Evolutionary conservation across 75 land plant species (phyloP).

Genomic region (Pseudotsuga menziesii): DNA sequence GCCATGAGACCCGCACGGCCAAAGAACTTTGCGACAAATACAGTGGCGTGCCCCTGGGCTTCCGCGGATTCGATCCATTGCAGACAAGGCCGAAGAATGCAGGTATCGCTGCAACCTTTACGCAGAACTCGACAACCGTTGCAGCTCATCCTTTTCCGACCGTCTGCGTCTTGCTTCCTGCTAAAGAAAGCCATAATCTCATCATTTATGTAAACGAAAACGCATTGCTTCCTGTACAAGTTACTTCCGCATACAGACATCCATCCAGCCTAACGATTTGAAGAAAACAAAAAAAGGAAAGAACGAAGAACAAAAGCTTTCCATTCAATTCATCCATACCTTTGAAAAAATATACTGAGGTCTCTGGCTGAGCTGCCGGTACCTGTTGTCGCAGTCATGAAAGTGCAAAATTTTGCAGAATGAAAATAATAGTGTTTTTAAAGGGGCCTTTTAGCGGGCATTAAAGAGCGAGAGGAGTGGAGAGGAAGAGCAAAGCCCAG

Average conservation of each 20-base stretch:
- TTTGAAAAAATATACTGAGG: background rate
- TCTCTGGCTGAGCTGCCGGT: background rate
- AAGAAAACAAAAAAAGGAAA: background rate
- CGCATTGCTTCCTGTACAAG: background rate
- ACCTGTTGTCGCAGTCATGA: constrained; percentile 7
- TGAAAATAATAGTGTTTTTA: background rate
- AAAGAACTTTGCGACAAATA: constrained; percentile 90
- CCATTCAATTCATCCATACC: background rate
- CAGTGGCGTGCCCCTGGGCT: constrained; percentile 92
- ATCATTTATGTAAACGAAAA: background rate
- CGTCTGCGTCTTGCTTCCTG: background rate
- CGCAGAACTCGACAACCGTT: constrained; percentile 89
- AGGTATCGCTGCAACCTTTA: constrained; percentile 87
- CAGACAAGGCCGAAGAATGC: constrained; percentile 72
- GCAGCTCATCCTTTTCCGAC: constrained; percentile 63
- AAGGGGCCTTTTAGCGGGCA: background rate
- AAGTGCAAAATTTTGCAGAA: constrained; percentile 6
- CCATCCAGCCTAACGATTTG: too few species aligned
- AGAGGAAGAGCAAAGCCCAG: background rate
- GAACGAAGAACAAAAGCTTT: background rate
- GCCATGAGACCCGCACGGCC: constrained; percentile 89
- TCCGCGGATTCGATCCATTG: constrained; percentile 83
- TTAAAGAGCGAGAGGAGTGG: background rate
- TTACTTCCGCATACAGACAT: too few species aligned
- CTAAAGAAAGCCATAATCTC: background rate